phyloP scores from a whole-genome alignment of 176 grass and related monocot genomes.

The Musa schizocarpa region DNA sequence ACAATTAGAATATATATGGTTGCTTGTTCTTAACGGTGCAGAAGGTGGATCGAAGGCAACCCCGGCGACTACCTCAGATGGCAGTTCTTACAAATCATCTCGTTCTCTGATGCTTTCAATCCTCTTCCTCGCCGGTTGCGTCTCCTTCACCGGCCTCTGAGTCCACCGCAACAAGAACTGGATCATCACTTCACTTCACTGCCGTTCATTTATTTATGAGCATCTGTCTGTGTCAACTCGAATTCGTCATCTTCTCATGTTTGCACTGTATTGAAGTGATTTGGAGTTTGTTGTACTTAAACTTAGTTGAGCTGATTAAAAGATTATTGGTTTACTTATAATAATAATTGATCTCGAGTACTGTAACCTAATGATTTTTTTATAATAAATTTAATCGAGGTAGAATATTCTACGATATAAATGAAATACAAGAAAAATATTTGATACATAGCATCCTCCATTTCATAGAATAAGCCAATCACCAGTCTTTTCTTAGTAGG shows the following conservation, averaged over 20 bases:
- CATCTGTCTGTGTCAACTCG: neutral
- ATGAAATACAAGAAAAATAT: neutral
- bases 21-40: neutral
- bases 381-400: too few species aligned
- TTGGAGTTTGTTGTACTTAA: neutral
- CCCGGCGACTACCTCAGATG: neutral
- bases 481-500: neutral
- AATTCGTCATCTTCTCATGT: neutral
- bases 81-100: neutral
- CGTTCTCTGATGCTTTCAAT: neutral
- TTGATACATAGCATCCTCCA: neutral
- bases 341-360: too few species aligned
- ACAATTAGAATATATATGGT: neutral
- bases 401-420: too few species aligned
- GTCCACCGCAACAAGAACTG: neutral
- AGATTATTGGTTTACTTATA: neutral
- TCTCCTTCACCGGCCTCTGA: neutral
- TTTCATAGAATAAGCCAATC: too few species aligned
- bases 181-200: neutral
- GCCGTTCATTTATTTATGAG: neutral
- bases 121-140: neutral
- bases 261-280: neutral
- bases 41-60: slow-evolving; percentile 1
- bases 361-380: too few species aligned
- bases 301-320: neutral